These are phyloP conservation scores for Panicum hallii DNA, from an alignment of 202 grass and related monocot species.

Conservation along the genomic window DNA sequence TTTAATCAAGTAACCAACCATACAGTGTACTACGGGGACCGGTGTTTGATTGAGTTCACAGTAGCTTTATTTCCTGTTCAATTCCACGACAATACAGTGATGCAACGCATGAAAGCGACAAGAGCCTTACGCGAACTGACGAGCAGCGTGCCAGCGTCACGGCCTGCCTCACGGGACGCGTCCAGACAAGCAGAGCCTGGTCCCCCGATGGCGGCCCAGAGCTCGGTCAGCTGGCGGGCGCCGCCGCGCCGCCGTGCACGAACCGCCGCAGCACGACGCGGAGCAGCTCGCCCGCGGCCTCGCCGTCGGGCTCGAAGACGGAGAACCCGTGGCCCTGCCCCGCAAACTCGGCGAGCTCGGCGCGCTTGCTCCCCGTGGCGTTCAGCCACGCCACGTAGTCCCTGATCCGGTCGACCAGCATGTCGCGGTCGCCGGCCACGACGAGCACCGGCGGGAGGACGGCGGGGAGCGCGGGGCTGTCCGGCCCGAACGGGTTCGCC, in stretches of 20 bases:
- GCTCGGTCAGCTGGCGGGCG: background rate
- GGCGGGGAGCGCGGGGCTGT: background rate
- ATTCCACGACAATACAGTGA: no score
- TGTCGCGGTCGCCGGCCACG: constrained; percentile 20
- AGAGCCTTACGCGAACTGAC: background rate
- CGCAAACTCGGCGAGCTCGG: constrained; percentile 42
- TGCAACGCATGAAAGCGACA: background rate
- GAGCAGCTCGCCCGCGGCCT: constrained; percentile 6
- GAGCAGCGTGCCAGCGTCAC: no score
- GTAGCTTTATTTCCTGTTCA: background rate
- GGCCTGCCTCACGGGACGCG: background rate
- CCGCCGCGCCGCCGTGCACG: constrained; percentile 15
- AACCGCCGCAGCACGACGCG: constrained; percentile 40
- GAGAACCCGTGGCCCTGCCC: constrained; percentile 36
- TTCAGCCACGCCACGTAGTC: constrained; percentile 39
- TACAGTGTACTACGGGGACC: background rate
- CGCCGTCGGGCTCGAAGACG: background rate
- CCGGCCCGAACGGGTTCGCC: constrained; percentile 45
- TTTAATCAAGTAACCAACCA: background rate
- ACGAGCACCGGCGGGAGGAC: constrained; percentile 40
- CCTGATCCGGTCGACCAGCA: constrained; percentile 41
- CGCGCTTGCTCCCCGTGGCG: background rate
- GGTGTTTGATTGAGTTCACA: no score
- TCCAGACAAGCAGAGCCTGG: background rate
- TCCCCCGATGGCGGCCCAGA: background rate